Conservation (phyloP, 2,329 filamentous ascomycete species). For the Penicillium concentricum region DNA sequence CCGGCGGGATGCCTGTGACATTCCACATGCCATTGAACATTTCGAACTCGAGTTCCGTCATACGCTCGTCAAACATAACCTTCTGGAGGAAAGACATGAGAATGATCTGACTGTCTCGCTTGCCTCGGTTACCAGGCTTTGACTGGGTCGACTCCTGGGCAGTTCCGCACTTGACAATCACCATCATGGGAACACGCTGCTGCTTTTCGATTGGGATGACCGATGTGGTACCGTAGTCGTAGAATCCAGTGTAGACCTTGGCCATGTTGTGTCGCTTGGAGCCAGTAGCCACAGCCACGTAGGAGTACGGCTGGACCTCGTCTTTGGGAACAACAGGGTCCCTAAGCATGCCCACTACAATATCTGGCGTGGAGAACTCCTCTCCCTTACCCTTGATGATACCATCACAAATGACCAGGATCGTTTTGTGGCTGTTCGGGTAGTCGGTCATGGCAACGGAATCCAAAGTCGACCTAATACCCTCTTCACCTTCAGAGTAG, state of each 20-base stretch:
- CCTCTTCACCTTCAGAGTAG: constrained; percentile 93
- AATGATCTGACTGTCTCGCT: constrained; percentile 98
- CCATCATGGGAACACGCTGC: constrained; percentile 96
- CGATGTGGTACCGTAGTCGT: constrained; percentile 86
- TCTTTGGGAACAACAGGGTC: constrained; percentile 77
- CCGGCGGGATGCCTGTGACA: constrained; percentile 94
- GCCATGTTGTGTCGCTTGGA: constrained; percentile 99
- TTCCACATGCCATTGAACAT: constrained; percentile 99
- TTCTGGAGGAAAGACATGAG: constrained; percentile 99
- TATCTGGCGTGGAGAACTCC: constrained; percentile 80
- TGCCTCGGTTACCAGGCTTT: constrained; percentile 96
- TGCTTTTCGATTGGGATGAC: constrained; percentile 80
- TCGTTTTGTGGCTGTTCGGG: constrained; percentile 97
- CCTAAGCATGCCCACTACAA: constrained; percentile 89
- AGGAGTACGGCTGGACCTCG: constrained; percentile 87
- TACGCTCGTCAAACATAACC: constrained; percentile 99
- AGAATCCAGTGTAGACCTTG: constrained; percentile 96
- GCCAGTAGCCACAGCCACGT: constrained; percentile 92
- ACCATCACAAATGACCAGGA: constrained; percentile 94
- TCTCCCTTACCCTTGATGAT: constrained; percentile 97
- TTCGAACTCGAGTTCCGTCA: constrained; percentile 98
- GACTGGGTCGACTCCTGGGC: constrained; percentile 75
- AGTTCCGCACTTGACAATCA: constrained; percentile 93
- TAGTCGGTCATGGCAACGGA: constrained; percentile 98
- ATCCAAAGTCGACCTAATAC: constrained; percentile 88